phyloP scores from a whole-genome alignment of 2,329 filamentous ascomycete species.

The Epichloe brachyelytri region DNA sequence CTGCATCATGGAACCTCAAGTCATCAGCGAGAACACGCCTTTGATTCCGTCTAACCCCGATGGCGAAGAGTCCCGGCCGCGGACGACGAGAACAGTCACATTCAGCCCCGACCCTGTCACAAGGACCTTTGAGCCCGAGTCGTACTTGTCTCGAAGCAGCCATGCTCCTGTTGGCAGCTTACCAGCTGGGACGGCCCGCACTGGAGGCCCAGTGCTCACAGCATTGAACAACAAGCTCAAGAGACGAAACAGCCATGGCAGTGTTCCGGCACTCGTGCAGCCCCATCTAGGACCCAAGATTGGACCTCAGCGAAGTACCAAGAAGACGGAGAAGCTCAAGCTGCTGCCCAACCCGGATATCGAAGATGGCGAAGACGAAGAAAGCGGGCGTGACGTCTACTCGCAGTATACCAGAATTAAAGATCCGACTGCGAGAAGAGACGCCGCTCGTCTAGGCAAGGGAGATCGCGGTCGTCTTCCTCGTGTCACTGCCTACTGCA shows the following conservation, averaged over 20 bases:
- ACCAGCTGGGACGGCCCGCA: slow-evolving; percentile 21
- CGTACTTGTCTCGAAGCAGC: slow-evolving; percentile 15
- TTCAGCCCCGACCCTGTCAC: slow-evolving; percentile 60
- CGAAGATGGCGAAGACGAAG: slow-evolving; percentile 67
- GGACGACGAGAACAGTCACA: slow-evolving; percentile 52
- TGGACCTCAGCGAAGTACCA: slow-evolving; percentile 86
- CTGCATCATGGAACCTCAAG: slow-evolving; percentile 15
- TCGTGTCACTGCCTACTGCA: slow-evolving; percentile 92
- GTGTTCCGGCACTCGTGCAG: slow-evolving; percentile 23
- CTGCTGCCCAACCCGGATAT: slow-evolving; percentile 84
- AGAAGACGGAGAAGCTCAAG: slow-evolving; percentile 94
- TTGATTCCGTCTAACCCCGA: slow-evolving; percentile 14
- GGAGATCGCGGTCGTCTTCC: slow-evolving; percentile 80
- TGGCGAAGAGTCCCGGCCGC: slow-evolving; percentile 24
- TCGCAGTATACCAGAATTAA: slow-evolving; percentile 97
- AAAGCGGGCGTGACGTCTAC: slow-evolving; percentile 90
- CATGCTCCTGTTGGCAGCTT: slow-evolving; percentile 10
- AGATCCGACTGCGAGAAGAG: slow-evolving; percentile 81
- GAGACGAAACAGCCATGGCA: slow-evolving; percentile 70
- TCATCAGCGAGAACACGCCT: slow-evolving; percentile 22
- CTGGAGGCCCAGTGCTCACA: slow-evolving; percentile 51
- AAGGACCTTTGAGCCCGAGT: slow-evolving; percentile 44
- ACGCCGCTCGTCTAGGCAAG: slow-evolving; percentile 86
- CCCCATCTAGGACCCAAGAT: slow-evolving; percentile 50
- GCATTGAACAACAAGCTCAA: slow-evolving; percentile 79